Evolutionary conservation across 2,329 filamentous ascomycete species (phyloP).

Genomic region (Nigrograna mackinnonii): DNA sequence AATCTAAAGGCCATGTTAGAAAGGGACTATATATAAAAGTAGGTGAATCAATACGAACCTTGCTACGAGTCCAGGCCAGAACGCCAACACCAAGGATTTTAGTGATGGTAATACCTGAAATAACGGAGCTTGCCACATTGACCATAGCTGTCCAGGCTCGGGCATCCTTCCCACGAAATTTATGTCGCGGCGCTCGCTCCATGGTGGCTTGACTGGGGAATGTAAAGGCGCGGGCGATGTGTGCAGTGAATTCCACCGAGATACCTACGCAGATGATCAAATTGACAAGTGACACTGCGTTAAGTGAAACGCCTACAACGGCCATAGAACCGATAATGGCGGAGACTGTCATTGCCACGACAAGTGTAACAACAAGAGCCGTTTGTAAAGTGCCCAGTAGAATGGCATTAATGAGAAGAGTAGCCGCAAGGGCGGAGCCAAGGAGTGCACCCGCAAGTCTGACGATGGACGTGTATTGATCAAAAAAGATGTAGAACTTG

Average conservation of each 20-base stretch:
- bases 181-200: constrained; percentile 72
- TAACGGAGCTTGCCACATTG: constrained; percentile 92
- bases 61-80: constrained; percentile 90
- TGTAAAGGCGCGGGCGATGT: constrained; percentile 93
- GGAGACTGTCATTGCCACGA: constrained; percentile 89
- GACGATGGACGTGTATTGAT: constrained; percentile 90
- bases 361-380: constrained; percentile 78
- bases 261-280: constrained; percentile 97
- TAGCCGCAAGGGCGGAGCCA: constrained; percentile 80
- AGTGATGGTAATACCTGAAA: constrained; percentile 94
- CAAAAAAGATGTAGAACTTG: constrained; percentile 98
- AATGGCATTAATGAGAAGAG: constrained; percentile 77
- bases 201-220: constrained; percentile 85
- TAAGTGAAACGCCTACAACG: constrained; percentile 82
- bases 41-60: constrained; percentile 46
- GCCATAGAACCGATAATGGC: constrained; percentile 98
- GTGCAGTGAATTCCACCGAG: constrained; percentile 94
- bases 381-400: constrained; percentile 85
- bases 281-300: constrained; percentile 94
- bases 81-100: constrained; percentile 92
- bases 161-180: constrained; percentile 80
- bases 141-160: constrained; percentile 91
- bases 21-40: not conserved
- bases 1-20: constrained; percentile 57
- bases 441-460: constrained; percentile 78